These are phyloP conservation scores for Penicillium verrucosum DNA, from an alignment of 2,329 filamentous ascomycete genomes.

Conservation along the genomic window DNA sequence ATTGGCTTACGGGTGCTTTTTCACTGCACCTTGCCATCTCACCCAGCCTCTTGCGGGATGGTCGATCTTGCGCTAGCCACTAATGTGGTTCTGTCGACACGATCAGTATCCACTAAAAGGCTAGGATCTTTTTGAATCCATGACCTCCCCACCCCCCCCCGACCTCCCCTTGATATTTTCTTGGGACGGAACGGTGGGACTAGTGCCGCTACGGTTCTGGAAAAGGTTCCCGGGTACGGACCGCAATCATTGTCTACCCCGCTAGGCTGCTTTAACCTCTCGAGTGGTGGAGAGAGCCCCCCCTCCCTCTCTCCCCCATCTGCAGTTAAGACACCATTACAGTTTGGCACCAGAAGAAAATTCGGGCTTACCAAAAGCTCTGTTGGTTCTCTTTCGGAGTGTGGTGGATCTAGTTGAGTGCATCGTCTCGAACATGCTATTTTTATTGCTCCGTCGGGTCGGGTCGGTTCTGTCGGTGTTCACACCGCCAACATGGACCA, in stretches of 20 bases:
- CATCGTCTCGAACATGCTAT: constrained; percentile 4
- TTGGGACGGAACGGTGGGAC: background rate
- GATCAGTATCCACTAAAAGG: constrained; percentile 14
- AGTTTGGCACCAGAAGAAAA: background rate
- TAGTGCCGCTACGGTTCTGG: constrained; percentile 16
- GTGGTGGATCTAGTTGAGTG: constrained; percentile 8
- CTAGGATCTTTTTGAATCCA: constrained; percentile 16
- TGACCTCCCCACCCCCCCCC: background rate
- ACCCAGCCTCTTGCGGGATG: constrained; percentile 31
- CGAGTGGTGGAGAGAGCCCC: constrained; percentile 6
- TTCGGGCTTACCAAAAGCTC: background rate
- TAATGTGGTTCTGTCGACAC: constrained; percentile 19
- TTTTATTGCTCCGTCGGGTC: constrained; percentile 11
- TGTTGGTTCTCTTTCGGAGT: background rate
- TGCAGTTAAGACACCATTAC: constrained; percentile 12
- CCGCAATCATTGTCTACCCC: constrained; percentile 16
- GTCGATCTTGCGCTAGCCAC: constrained; percentile 24
- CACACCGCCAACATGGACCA: constrained; percentile 20
- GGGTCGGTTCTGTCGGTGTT: constrained; percentile 27
- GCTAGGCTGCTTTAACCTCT: constrained; percentile 14
- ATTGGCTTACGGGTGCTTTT: constrained; percentile 15
- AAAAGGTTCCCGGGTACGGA: constrained; percentile 23
- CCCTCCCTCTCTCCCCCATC: background rate
- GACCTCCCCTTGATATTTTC: background rate
- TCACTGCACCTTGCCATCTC: constrained; percentile 24